Evolutionary conservation across 108 stramenopile species (phyloP).

Genomic region (Nitzschia sp.): DNA sequence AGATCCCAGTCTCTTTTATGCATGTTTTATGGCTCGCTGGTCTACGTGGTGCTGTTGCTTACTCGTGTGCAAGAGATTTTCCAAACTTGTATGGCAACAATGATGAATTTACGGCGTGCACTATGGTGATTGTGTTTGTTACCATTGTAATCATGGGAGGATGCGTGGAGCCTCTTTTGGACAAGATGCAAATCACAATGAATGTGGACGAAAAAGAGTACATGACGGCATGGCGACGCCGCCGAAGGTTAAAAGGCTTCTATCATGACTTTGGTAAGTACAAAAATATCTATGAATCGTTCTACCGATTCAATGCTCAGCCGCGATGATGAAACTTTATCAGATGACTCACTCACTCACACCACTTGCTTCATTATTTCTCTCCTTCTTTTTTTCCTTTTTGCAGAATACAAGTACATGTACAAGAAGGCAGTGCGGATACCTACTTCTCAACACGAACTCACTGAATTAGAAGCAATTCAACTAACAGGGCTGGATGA

Average conservation of each 20-base stretch:
- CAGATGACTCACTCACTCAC: too few species aligned
- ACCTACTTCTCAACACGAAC: neutral
- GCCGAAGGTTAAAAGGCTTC: conserved; percentile 25
- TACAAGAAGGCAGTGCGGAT: conserved; percentile 24
- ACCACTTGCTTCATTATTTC: neutral
- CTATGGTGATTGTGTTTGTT: conserved; percentile 60
- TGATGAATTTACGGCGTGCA: conserved; percentile 43
- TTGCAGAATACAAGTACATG: conserved; percentile 28
- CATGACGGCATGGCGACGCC: conserved; percentile 42
- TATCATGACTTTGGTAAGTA: conserved; percentile 47
- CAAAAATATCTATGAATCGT: neutral
- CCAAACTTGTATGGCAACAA: conserved; percentile 53
- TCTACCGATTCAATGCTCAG: too few species aligned
- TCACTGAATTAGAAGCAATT: neutral
- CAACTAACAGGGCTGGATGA: neutral
- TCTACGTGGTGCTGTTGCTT: conserved; percentile 76
- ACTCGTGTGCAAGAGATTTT: conserved; percentile 63
- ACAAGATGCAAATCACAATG: conserved; percentile 41
- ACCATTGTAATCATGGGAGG: conserved; percentile 63
- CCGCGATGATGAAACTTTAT: too few species aligned
- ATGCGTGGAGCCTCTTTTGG: conserved; percentile 37
- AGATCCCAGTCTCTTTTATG: conserved; percentile 45
- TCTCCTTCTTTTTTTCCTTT: neutral
- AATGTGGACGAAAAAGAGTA: conserved; percentile 59
- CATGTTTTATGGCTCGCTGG: conserved; percentile 82